A percentile compares a stretch with the other conserved stretches of the same genome.
These are phyloP conservation scores for Pulveroboletus sp. DNA, from an alignment of 768 basidiomycete species.

Conservation along the genomic window DNA sequence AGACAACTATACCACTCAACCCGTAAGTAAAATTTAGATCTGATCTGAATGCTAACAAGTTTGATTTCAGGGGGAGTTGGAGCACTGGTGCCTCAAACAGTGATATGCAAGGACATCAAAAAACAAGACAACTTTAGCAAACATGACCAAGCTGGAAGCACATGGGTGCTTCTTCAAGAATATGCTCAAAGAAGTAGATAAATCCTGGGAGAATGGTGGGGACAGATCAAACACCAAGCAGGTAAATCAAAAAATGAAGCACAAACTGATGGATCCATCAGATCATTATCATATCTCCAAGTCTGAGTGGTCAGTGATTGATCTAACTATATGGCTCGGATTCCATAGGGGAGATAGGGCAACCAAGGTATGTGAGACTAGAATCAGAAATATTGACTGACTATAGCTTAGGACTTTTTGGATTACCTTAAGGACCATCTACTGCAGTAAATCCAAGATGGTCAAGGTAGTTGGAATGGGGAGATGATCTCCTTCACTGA, in stretches of 20 bases:
- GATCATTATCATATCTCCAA: not conserved
- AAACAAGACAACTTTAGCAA: constrained; percentile 21
- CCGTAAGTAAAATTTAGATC: not conserved
- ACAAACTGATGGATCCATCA: not conserved
- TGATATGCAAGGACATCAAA: constrained; percentile 37
- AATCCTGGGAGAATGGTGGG: too few relatives aligned
- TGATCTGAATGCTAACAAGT: too few relatives aligned
- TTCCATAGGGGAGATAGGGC: not conserved
- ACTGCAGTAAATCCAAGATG: not conserved
- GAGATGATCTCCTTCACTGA: not conserved
- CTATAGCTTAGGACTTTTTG: not conserved
- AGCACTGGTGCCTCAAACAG: constrained; percentile 35
- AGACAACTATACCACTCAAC: not conserved
- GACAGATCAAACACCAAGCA: too few relatives aligned
- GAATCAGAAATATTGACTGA: not conserved
- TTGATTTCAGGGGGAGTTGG: constrained; percentile 30
- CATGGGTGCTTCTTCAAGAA: constrained; percentile 16
- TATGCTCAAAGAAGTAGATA: constrained; percentile 14
- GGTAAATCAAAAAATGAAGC: too few relatives aligned
- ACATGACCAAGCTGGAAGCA: constrained; percentile 25
- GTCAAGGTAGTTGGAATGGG: too few relatives aligned
- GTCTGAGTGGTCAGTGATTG: not conserved
- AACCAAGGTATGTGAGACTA: not conserved
- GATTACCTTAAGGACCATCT: not conserved
- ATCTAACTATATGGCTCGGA: not conserved